Conservation (phyloP, 2,329 filamentous ascomycete genomes). For the Alternaria sp. region DNA sequence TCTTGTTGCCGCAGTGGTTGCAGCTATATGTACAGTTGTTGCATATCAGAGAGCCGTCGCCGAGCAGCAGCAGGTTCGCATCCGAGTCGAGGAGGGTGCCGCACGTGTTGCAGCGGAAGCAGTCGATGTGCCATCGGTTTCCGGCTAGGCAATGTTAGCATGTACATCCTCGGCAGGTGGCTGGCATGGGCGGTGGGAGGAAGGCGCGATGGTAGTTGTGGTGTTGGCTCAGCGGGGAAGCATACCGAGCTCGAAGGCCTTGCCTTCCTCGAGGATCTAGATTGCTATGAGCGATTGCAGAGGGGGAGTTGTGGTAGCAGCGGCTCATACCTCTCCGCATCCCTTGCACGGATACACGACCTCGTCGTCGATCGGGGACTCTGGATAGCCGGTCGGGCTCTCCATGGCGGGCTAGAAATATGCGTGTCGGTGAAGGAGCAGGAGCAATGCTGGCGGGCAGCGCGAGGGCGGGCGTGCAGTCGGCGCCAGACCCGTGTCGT, state of each 20-base stretch:
- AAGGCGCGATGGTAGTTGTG: constrained; percentile 15
- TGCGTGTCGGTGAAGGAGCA: constrained; percentile 6
- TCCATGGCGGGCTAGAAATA: constrained; percentile 53
- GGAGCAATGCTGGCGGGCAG: constrained; percentile 2
- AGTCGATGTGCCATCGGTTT: constrained; percentile 98
- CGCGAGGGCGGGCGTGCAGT: neutral
- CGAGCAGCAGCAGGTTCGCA: constrained; percentile 93
- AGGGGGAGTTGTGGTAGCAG: constrained; percentile 1
- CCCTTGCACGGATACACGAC: constrained; percentile 71
- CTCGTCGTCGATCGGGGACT: constrained; percentile 55
- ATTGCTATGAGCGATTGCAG: constrained; percentile 28
- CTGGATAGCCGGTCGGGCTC: constrained; percentile 61
- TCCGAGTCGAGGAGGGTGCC: constrained; percentile 96
- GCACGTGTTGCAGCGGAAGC: constrained; percentile 97
- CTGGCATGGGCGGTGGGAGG: constrained; percentile 1
- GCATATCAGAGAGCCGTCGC: constrained; percentile 97
- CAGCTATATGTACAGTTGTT: constrained; percentile 99
- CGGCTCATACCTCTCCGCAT: constrained; percentile 52
- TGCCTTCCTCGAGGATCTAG: constrained; percentile 96
- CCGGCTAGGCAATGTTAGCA: constrained; percentile 68
- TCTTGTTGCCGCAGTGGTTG: constrained; percentile 95
- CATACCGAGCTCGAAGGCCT: constrained; percentile 95
- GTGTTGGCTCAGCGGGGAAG: constrained; percentile 33
- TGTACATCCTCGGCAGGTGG: neutral
- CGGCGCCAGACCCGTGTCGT: neutral